A percentile compares a stretch with the other conserved stretches of the same genome.
These are phyloP conservation scores for Sphaerulina vaccinii DNA, from an alignment of 2,329 filamentous ascomycete species.

Conservation along the genomic window DNA sequence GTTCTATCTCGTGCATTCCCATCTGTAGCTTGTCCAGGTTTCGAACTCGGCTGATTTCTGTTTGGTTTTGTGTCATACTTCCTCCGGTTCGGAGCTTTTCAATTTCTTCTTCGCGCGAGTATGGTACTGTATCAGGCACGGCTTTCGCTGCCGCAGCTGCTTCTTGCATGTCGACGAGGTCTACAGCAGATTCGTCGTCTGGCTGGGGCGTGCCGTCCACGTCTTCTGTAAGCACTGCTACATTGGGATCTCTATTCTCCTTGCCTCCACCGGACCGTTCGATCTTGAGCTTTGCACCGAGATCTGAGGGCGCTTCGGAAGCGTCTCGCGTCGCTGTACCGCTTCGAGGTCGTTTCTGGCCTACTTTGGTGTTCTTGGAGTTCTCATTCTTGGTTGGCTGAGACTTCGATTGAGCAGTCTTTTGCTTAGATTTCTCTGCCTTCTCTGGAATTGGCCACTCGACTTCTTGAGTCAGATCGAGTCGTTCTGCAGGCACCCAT, in stretches of 20 bases:
- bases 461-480: conserved; percentile 86
- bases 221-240: conserved; percentile 48
- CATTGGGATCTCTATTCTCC: conserved; percentile 55
- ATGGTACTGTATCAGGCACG: conserved; percentile 51
- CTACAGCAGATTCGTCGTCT: conserved; percentile 54
- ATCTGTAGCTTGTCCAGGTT: conserved; percentile 95
- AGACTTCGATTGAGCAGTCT: conserved; percentile 42
- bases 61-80: conserved; percentile 98
- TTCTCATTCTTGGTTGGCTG: conserved; percentile 35
- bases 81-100: conserved; percentile 92
- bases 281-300: conserved; percentile 54
- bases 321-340: conserved; percentile 45
- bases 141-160: conserved; percentile 55
- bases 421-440: conserved; percentile 77
- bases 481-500: conserved; percentile 80
- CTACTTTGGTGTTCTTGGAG: conserved; percentile 45
- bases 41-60: conserved; percentile 91
- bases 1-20: conserved; percentile 85
- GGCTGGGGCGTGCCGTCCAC: conserved; percentile 50
- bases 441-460: conserved; percentile 96
- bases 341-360: conserved; percentile 47
- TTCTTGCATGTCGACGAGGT: conserved; percentile 53
- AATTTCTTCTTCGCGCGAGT: conserved; percentile 85
- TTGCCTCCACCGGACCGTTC: conserved; percentile 55
- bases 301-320: conserved; percentile 42